Base-by-base conservation (phyloP, 805 yeast genomes). In the Saccharomycodes ludwigii region DNA sequence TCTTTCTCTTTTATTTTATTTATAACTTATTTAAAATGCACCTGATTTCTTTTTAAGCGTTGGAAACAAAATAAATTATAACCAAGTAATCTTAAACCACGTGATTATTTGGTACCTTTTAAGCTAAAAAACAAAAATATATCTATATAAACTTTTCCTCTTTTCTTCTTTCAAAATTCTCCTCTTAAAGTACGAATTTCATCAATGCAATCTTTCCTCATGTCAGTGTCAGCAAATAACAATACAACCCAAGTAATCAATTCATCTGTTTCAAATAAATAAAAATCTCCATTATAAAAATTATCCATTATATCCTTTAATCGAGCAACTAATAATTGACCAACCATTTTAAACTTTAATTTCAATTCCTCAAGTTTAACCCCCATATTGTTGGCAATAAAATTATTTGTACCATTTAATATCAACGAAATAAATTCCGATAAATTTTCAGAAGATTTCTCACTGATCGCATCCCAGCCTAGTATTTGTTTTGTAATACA, bases 141-240 rank as follows among this genome's bases (percentile, higher is more conserved):
- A n/a, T n/a, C n/a, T n/a, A n/a, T n/a, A n/a, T n/a, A n/a, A n/a
- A n/a, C n/a, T n/a, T n/a, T n/a, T n/a, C n/a, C n/a, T n/a, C n/a
- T n/a, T n/a, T n/a, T n/a, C n/a, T n/a, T n/a, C n/a, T n/a, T n/a
- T n/a, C n/a, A n/a, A n/a, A n/a, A n/a, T 11, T 40, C 54, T 0
- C 65, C 70, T 11, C 81, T 68, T 5, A 73, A 68, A 37, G 61
- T 71, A 16, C 54, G 48, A 23, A 61, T 56, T 27, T 61, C 66
- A 13, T 44, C 43, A 31, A 60, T 58, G 22, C 56, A 52, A 20
- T 42, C 44, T 16, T 48, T 44, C 36, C 63, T 56, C 15, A 55
- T 31, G 11, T 50, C 47, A 9, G 64, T 60, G 27, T 60, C 62
- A n/a, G 63, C 63, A 40, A 59, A 60, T n/a, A 61, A 36, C 32